Conservation (phyloP, 176 grass and related monocot species). For the Ampelocalamus luodianensis region DNA sequence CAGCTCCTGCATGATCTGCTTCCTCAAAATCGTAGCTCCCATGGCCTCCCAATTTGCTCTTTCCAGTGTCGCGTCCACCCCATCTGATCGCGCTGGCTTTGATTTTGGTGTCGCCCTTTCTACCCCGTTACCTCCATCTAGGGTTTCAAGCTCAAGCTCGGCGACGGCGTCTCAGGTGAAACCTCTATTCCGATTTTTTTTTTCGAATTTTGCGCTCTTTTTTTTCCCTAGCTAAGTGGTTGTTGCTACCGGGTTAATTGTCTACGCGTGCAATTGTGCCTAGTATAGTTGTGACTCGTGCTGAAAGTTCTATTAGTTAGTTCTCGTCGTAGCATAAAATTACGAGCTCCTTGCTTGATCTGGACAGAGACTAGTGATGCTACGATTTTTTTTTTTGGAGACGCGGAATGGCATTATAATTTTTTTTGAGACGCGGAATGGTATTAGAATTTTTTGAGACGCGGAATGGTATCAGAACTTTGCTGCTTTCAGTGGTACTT, state of each 20-base stretch:
- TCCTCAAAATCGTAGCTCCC: neutral
- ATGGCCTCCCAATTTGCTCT: neutral
- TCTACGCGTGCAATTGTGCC: neutral
- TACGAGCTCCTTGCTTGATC: constrained; percentile 36
- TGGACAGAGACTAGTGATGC: neutral
- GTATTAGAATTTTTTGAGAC: neutral
- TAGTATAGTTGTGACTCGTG: constrained; percentile 1
- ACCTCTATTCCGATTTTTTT: neutral
- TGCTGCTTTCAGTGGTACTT: neutral
- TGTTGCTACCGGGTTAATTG: neutral
- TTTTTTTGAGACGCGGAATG: neutral
- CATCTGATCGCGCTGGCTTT: neutral
- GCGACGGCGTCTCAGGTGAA: constrained; percentile 48
- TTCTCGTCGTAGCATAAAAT: constrained; percentile 50
- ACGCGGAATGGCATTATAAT: neutral
- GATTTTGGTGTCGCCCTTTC: neutral
- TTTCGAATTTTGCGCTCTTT: neutral
- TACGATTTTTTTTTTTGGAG: neutral
- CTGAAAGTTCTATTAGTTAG: neutral
- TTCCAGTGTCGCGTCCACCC: neutral
- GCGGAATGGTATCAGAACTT: neutral
- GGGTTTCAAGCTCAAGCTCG: constrained; percentile 43
- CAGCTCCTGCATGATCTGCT: constrained; percentile 22
- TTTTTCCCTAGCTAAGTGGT: neutral
- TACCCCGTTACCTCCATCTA: constrained; percentile 16